Base-by-base conservation (phyloP, 495 filamentous ascomycete genomes). In the Diplogelasinospora grovesii region DNA sequence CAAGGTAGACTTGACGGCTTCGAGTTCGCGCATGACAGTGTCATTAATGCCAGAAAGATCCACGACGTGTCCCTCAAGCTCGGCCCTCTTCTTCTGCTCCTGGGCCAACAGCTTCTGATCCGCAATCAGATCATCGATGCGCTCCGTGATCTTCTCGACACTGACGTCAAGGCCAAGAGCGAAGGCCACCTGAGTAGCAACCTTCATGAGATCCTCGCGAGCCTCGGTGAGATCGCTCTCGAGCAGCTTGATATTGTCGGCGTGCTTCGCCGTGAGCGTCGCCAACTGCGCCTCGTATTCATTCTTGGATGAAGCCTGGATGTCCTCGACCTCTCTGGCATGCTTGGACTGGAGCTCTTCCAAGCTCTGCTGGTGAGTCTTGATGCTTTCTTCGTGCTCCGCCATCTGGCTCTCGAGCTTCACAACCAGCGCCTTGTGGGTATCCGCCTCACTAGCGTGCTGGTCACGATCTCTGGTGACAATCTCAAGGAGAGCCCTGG, bases 221-320 rank as follows among this genome's bases (percentile, higher is more conserved):
- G 84, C 82, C 45, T 82, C 80, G 4, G 71, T 57, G 32, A 89
- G 78, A 13, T 93, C 83, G 22, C 69, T 66, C 54, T 88, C 73
- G 28, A 95, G 66, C 10, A 70, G 46, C 36, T 73, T 62, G 49
- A 86, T 66, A 9, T 72, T 68, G 42, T 73, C 65, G 15, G 81
- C 70, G 50, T 89, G 78, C 44, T 81, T 70, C 8, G 63, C 31
- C 45, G 66, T 61, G 29, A 76, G 57, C 10, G 64, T 46, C 41
- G 63, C 55, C 10, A 73, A 43, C 39, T 73, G 58, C 33, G 60
- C 44, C 5, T 73, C 68, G 31, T 64, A 57, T 13, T 70, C 63
- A 19, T 60, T 44, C 53, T 56, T 63, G 8, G 58, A 58, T 26
- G 51, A 36, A 3, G 68, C 35, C 37, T 63, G 65, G 15, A 73